phyloP scores from a whole-genome alignment of 139 green algal genomes.

The Micromonas commoda region DNA sequence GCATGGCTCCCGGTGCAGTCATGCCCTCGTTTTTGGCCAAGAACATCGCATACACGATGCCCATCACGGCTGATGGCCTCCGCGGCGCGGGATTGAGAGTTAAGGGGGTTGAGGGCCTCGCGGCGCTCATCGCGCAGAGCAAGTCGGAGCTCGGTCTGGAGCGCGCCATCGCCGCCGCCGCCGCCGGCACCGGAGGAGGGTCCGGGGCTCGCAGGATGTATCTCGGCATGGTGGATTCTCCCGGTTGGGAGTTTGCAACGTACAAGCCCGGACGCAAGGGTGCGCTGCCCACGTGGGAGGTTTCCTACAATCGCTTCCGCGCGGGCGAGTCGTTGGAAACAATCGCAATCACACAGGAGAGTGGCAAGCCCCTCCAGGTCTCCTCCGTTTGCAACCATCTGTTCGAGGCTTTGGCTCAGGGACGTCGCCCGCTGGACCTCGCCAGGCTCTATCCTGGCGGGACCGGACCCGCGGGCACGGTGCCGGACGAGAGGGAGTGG shows the following conservation, averaged over 20 bases:
- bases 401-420: constrained; percentile 1
- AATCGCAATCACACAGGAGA: constrained; percentile 16
- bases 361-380: background rate
- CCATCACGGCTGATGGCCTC: background rate
- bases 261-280: constrained; percentile 5
- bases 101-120: constrained; percentile 11
- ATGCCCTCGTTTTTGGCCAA: constrained; percentile 1
- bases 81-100: constrained; percentile 14
- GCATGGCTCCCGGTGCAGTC: constrained; percentile 17
- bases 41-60: constrained; percentile 15
- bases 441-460: background rate
- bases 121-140: background rate
- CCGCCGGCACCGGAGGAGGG: background rate
- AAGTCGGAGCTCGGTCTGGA: background rate
- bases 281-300: background rate
- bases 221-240: background rate
- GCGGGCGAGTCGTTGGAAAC: background rate
- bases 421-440: background rate
- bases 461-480: background rate
- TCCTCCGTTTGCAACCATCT: background rate
- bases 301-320: background rate
- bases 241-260: background rate
- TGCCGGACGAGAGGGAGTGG: background rate
- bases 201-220: background rate
- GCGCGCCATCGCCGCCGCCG: background rate